Evolutionary conservation across 1,139 yeast species (phyloP), one percentile per base, ranked within the genome.

Genomic region (Nakaseomyces sp.): DNA sequence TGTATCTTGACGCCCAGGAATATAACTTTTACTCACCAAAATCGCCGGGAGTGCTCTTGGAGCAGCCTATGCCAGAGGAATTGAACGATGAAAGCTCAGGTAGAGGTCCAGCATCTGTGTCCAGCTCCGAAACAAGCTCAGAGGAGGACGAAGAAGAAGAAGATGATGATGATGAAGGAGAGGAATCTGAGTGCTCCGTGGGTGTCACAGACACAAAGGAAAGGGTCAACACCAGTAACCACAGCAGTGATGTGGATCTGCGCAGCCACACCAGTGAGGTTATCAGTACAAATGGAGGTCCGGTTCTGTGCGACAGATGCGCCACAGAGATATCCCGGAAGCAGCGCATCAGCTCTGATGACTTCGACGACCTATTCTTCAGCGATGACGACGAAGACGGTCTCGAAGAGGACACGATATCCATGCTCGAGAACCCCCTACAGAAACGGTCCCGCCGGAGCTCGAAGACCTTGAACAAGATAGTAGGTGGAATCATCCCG

Each of bases 1-100:
- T 52, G 41, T 52, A 52, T 28, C 41, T 52, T 1, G 53, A 50
- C 25, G 52, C 50, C 10, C 53, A 52, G n/a, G 41, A 44, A 13
- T 28, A 47, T 28, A 18, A 35, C 26, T 13, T 32, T 26, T 13
- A 15, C 10, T 26, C 47, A 4, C 44, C 47, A 5, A 32, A 30
- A 20, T 28, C 36, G 7, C 24, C 41, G 13, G 28, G 28, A n/a
- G n/a, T n/a, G n/a, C n/a, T n/a, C n/a, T n/a, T n/a, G n/a, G n/a
- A n/a, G n/a, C n/a, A n/a, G n/a, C n/a, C n/a, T n/a, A n/a, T n/a
- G n/a, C n/a, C n/a, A n/a, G n/a, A n/a, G n/a, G n/a, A n/a, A n/a
- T n/a, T n/a, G n/a, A n/a, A n/a, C n/a, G n/a, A n/a, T n/a, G n/a
- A n/a, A n/a, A n/a, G n/a, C n/a, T n/a, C n/a, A n/a, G n/a, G n/a